Percentiles rank a stretch among this genome's conserved stretches.
These are phyloP conservation scores for Lavandula angustifolia DNA, from an alignment of 257 asterid species.

Conservation along the genomic window DNA sequence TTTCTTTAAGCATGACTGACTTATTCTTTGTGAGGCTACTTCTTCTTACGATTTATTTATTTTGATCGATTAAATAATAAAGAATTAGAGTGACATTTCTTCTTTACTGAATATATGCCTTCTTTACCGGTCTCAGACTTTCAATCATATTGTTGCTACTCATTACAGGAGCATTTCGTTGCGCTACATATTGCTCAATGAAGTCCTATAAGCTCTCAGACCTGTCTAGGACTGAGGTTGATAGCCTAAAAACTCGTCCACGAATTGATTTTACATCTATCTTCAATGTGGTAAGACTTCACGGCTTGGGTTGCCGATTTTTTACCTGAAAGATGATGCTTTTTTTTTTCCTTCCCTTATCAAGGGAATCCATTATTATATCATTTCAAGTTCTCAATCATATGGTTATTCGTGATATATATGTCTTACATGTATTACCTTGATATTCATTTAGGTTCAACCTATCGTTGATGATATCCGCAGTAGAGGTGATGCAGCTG, in stretches of 20 bases:
- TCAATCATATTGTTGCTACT: constrained; percentile 27
- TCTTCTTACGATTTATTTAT: no score
- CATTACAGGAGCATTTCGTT: constrained; percentile 48
- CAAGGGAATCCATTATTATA: constrained; percentile 11
- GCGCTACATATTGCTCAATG: constrained; percentile 67
- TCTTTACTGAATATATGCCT: constrained; percentile 14
- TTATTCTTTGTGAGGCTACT: no score
- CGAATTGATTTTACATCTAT: constrained; percentile 85
- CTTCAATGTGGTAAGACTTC: constrained; percentile 67
- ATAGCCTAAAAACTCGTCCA: constrained; percentile 84
- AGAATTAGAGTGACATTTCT: not conserved
- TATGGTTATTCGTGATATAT: constrained; percentile 1
- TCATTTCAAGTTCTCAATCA: constrained; percentile 10
- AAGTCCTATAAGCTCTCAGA: constrained; percentile 82
- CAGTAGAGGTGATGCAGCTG: constrained; percentile 85
- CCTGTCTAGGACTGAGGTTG: constrained; percentile 71
- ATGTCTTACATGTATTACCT: constrained; percentile 12
- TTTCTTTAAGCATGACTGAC: no score
- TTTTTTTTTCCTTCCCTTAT: constrained; percentile 10
- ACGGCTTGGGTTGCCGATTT: constrained; percentile 3
- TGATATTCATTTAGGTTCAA: constrained; percentile 61
- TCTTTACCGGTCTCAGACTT: constrained; percentile 3
- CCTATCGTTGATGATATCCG: constrained; percentile 92
- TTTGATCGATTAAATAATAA: no score
- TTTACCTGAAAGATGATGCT: not conserved